Base-by-base conservation (phyloP, 164 flowering plant genomes). In the Paratinospora sagittata region DNA sequence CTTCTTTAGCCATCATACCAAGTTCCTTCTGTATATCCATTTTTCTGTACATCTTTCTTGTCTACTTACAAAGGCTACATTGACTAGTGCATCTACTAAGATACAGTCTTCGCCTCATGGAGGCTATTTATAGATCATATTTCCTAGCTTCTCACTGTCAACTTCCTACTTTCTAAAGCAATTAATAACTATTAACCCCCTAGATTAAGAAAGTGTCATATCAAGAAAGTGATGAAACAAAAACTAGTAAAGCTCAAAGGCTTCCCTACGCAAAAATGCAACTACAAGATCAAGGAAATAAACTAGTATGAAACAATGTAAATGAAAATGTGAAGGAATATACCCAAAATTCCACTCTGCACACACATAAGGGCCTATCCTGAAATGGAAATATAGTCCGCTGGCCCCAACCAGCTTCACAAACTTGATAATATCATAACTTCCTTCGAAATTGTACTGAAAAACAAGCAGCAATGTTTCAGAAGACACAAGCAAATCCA, bases 331-430 rank as follows among this genome's bases (percentile, higher is more conserved):
- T 24, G 47, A 27, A 77, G 64, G 55, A 75, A 64, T 6, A 75
- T 67, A 95, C 98, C 98, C 97, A 63, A 90, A 93, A 71, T 93
- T 93, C 98, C 98, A 93, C 82, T 93, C 98, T n/a, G 98, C 98
- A 64, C 97, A 93, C 7, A 86, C 94, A 80, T 93, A 93, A 64
- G 98, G 98, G 62, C 98, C 98, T 30, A 93, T 90, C 3, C 98
- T 92, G 8, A 93, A 91, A 84, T 85, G 90, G 72, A 90, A 81
- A 83, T 91, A 93, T 49, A 93, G 89, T 70, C 98, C 98, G 73
- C 74, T 79, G 2, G 89, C 73, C 63, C 86, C 97, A 37, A 88
- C 92, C 66, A 85, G 76, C 87, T 86, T 93, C 79, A 83, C 90
- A 83, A 93, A 93, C 82, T 90, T 90, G 82, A 89, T 87, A 27